Evolutionary conservation across 2,329 filamentous ascomycete species (phyloP).

Genomic region (Metarhizium humberi): DNA sequence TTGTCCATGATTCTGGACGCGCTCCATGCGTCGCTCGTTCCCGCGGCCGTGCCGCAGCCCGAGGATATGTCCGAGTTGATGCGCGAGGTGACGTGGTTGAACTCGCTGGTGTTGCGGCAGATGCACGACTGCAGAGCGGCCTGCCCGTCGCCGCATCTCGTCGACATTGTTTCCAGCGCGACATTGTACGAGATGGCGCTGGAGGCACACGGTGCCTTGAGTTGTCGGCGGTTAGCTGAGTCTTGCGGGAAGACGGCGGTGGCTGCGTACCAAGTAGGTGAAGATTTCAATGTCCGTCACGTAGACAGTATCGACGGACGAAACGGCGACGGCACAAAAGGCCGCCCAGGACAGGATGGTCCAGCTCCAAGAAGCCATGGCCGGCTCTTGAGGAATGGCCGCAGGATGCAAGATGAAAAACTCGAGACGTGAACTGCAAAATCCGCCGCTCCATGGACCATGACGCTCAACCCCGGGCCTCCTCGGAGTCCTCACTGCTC

Average conservation of each 20-base stretch:
- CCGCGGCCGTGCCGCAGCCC: conserved; percentile 32
- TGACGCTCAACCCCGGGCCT: too few relatives aligned
- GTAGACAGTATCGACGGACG: conserved; percentile 24
- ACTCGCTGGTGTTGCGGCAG: conserved; percentile 38
- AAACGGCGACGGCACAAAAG: not conserved
- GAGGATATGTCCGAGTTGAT: conserved; percentile 31
- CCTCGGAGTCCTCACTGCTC: not conserved
- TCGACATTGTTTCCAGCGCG: conserved; percentile 29
- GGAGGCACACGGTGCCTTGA: conserved; percentile 40
- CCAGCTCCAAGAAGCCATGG: not conserved
- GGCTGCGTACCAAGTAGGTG: conserved; percentile 25
- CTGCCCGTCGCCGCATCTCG: conserved; percentile 31
- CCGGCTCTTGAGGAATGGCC: not conserved
- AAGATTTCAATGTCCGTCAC: conserved; percentile 35
- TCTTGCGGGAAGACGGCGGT: too few relatives aligned
- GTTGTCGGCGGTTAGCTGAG: not conserved
- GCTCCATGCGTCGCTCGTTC: conserved; percentile 38
- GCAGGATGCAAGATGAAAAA: too few relatives aligned
- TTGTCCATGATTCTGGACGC: conserved; percentile 33
- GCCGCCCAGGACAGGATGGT: not conserved
- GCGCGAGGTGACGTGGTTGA: conserved; percentile 25
- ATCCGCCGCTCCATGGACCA: too few relatives aligned
- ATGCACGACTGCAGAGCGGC: conserved; percentile 40
- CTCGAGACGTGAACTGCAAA: too few relatives aligned
- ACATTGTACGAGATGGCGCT: conserved; percentile 35